phyloP scores from a whole-genome alignment of 768 basidiomycete genomes.

The Rhodosporidiobolus sp. region DNA sequence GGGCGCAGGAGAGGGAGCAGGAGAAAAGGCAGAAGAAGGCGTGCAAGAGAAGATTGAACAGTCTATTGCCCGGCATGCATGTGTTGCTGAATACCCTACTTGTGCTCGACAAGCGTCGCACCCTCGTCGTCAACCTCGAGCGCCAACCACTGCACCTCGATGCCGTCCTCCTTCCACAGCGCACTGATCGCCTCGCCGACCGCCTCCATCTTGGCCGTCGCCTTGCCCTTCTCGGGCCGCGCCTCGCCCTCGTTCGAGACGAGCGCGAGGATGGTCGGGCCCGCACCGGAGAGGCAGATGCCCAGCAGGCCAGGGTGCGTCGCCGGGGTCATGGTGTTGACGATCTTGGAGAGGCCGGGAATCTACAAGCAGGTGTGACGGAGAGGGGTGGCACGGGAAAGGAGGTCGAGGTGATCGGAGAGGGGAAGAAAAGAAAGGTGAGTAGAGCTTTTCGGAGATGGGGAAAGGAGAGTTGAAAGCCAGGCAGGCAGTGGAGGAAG shows the following conservation, averaged over 20 bases:
- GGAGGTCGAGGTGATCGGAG: not conserved
- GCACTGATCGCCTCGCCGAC: constrained; percentile 40
- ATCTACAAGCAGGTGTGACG: constrained; percentile 58
- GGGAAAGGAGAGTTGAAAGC: too few relatives aligned
- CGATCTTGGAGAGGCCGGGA: constrained; percentile 90
- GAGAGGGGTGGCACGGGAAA: not conserved
- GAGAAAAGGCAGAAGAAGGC: not conserved
- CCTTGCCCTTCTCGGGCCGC: constrained; percentile 1
- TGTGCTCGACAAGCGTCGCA: constrained; percentile 28
- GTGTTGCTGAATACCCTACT: constrained; percentile 4
- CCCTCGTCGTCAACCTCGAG: constrained; percentile 36
- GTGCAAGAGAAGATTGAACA: constrained; percentile 4
- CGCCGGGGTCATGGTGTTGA: constrained; percentile 76
- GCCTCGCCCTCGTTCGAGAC: constrained; percentile 53
- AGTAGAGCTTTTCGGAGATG: too few relatives aligned
- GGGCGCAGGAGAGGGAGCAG: not conserved
- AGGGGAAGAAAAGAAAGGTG: not conserved
- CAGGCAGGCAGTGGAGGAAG: not conserved
- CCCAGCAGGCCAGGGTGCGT: constrained; percentile 93
- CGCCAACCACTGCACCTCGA: constrained; percentile 39
- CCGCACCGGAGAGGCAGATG: constrained; percentile 95
- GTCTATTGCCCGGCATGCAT: not conserved
- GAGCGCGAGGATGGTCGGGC: constrained; percentile 93
- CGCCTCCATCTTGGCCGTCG: constrained; percentile 32
- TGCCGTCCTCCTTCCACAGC: constrained; percentile 37